Percentiles rank a stretch among this genome's conserved stretches.
Evolutionary conservation across 2,329 filamentous ascomycete species (phyloP).

Genomic region (Colletotrichum musae): DNA sequence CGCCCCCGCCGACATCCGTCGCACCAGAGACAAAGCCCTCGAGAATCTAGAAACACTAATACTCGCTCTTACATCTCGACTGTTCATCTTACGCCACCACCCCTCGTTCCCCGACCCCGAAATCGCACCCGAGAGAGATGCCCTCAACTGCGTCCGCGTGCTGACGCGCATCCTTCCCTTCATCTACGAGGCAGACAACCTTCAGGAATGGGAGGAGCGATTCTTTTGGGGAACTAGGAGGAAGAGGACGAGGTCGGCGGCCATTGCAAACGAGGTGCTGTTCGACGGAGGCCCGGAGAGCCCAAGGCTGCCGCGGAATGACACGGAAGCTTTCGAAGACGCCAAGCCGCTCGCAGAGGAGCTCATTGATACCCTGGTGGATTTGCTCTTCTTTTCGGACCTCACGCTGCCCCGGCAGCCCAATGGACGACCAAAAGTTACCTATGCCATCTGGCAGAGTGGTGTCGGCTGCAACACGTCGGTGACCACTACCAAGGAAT

Average conservation of each 20-base stretch:
- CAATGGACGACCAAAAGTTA: conserved; percentile 82
- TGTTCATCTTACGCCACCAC: conserved; percentile 87
- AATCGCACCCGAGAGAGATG: conserved; percentile 86
- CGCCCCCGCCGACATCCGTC: conserved; percentile 88
- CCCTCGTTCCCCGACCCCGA: conserved; percentile 91
- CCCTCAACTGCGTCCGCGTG: conserved; percentile 94
- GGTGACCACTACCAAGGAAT: conserved; percentile 89
- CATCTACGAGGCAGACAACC: conserved; percentile 88
- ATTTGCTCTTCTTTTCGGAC: conserved; percentile 91
- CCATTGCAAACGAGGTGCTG: conserved; percentile 80
- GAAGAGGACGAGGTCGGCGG: conserved; percentile 78
- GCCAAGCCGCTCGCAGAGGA: conserved; percentile 92
- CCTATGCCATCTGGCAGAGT: conserved; percentile 97
- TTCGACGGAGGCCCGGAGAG: conserved; percentile 81
- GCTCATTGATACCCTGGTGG: conserved; percentile 89
- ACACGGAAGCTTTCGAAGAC: conserved; percentile 81
- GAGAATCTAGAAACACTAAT: conserved; percentile 93
- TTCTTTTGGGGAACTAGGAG: conserved; percentile 91
- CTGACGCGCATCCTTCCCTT: conserved; percentile 92
- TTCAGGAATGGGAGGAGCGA: conserved; percentile 88
- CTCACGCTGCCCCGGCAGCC: conserved; percentile 85
- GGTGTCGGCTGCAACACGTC: conserved; percentile 95
- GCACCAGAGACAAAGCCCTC: conserved; percentile 86
- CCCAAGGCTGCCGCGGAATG: conserved; percentile 53
- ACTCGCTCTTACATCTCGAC: conserved; percentile 84